A percentile compares a stretch with the other conserved stretches of the same genome.
These are phyloP conservation scores for Gloeostereum incarnatum DNA, from an alignment of 768 basidiomycete genomes.

Conservation along the genomic window DNA sequence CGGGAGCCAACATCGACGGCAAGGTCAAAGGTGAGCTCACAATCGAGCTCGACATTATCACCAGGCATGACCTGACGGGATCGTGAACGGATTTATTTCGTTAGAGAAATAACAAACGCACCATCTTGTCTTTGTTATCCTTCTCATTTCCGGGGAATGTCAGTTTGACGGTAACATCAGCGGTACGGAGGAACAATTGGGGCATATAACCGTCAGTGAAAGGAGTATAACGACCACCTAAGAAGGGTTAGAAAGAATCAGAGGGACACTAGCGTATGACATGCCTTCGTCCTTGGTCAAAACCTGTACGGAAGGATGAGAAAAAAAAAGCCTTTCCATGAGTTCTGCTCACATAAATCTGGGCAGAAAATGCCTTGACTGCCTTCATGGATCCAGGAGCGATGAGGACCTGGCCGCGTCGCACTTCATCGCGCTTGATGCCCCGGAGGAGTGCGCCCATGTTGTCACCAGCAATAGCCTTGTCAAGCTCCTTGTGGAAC, in stretches of 20 bases:
- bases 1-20: slow-evolving; percentile 85
- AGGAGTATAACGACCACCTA: slow-evolving; percentile 76
- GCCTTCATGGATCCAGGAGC: slow-evolving; percentile 87
- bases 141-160: slow-evolving; percentile 82
- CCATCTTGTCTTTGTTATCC: slow-evolving; percentile 84
- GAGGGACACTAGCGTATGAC: slow-evolving; percentile 10
- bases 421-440: slow-evolving; percentile 92
- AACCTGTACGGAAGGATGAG: slow-evolving; percentile 34
- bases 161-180: slow-evolving; percentile 81
- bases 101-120: slow-evolving; percentile 15
- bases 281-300: slow-evolving; percentile 78
- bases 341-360: slow-evolving; percentile 60
- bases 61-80: slow-evolving; percentile 81
- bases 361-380: slow-evolving; percentile 91
- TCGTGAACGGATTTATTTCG: slow-evolving; percentile 5
- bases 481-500: slow-evolving; percentile 99
- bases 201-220: slow-evolving; percentile 95
- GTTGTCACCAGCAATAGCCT: slow-evolving; percentile 98
- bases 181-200: slow-evolving; percentile 92
- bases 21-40: slow-evolving; percentile 74
- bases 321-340: not conserved
- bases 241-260: slow-evolving; percentile 9
- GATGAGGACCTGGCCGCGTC: slow-evolving; percentile 87
- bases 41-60: slow-evolving; percentile 92
- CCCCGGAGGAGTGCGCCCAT: slow-evolving; percentile 97